phyloP scores from a whole-genome alignment of 768 basidiomycete species.

The Cystofilobasidium capitatum region DNA sequence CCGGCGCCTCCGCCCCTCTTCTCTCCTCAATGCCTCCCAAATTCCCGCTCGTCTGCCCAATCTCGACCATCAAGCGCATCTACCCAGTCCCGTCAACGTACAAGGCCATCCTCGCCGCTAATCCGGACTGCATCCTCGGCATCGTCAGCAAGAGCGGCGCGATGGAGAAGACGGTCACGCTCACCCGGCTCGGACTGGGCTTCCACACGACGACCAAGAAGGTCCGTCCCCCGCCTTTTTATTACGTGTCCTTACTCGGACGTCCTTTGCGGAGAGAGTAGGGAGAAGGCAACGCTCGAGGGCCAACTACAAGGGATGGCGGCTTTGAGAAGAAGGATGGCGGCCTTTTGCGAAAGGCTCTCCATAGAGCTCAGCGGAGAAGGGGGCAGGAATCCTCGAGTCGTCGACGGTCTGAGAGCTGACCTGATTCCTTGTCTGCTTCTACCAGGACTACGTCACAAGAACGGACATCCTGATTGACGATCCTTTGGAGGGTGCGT shows the following conservation, averaged over 20 bases:
- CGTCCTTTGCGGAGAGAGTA: no score
- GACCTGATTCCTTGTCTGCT: neutral
- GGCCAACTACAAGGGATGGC: no score
- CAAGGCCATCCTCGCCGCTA: neutral
- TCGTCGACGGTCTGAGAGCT: no score
- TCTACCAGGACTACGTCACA: neutral
- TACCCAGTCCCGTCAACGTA: neutral
- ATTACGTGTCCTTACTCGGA: no score
- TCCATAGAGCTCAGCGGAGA: no score
- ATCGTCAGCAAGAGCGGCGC: neutral
- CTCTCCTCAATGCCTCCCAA: neutral
- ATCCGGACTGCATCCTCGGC: conserved; percentile 3
- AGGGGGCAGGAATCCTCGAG: no score
- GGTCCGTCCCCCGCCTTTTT: neutral
- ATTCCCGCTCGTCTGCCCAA: neutral
- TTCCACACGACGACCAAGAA: conserved; percentile 4
- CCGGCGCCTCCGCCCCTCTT: neutral
- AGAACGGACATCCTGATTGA: neutral
- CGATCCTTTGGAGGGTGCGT: neutral
- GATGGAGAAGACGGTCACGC: neutral
- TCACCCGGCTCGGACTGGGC: neutral
- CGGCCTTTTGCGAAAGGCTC: no score
- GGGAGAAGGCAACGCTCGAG: no score
- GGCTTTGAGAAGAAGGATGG: no score
- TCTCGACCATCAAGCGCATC: neutral